Conservation (phyloP, 1,139 yeast species). For the Candida sp. region DNA sequence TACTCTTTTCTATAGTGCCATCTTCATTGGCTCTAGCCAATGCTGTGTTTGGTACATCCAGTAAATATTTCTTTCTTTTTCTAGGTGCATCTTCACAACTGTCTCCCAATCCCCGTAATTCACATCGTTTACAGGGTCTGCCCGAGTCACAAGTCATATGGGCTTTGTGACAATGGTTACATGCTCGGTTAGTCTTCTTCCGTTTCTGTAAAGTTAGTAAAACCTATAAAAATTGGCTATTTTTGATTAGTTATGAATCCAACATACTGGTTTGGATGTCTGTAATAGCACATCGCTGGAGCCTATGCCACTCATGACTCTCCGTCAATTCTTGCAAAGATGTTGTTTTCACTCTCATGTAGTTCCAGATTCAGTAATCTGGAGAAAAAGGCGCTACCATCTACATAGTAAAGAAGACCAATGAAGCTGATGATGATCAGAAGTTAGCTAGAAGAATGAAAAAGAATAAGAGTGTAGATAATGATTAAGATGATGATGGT, state of each 20-base stretch:
- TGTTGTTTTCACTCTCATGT: neutral
- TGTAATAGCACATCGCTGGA: neutral
- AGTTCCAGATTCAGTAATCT: neutral
- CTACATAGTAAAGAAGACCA: too few species aligned
- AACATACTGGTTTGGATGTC: constrained; percentile 8
- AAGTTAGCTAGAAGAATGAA: too few species aligned
- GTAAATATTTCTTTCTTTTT: constrained; percentile 76
- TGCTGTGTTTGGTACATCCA: constrained; percentile 43
- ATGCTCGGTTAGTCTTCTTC: constrained; percentile 74
- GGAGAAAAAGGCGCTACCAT: constrained; percentile 1
- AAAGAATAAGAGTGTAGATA: neutral
- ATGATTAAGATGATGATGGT: too few species aligned
- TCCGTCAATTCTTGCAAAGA: too few species aligned
- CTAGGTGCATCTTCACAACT: constrained; percentile 90
- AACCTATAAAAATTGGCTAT: too few species aligned
- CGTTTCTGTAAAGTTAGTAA: constrained; percentile 24
- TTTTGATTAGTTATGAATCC: too few species aligned
- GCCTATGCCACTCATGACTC: neutral
- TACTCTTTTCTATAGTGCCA: neutral
- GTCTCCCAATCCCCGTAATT: constrained; percentile 62
- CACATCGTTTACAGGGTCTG: constrained; percentile 83
- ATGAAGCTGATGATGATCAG: too few species aligned
- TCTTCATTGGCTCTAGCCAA: constrained; percentile 2
- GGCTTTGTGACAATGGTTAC: constrained; percentile 81
- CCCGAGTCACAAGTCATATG: constrained; percentile 83